Evolutionary conservation across 2,329 filamentous ascomycete genomes (phyloP).

Genomic region (Plenodomus tracheiphilus): DNA sequence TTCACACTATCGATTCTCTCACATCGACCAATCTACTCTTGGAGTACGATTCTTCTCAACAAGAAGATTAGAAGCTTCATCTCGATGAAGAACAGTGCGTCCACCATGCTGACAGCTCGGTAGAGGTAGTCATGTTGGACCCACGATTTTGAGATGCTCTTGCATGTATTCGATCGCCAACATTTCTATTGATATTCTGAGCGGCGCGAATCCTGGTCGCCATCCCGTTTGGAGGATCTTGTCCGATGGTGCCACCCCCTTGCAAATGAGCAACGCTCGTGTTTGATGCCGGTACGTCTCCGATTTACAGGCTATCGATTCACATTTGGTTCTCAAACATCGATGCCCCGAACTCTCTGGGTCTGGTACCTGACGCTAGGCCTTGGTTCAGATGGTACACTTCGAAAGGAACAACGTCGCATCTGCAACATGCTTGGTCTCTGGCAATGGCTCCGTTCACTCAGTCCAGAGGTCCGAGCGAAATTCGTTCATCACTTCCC

Average conservation of each 20-base stretch:
- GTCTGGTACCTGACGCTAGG: neutral
- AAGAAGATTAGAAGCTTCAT: constrained; percentile 6
- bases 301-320: neutral
- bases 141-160: neutral
- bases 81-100: constrained; percentile 10
- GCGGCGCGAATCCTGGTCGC: constrained; percentile 10
- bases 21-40: neutral
- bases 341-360: neutral
- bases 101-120: constrained; percentile 4
- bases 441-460: neutral
- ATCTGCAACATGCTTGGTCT: neutral
- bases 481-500: neutral
- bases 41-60: constrained; percentile 1
- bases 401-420: neutral
- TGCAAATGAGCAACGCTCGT: constrained; percentile 4
- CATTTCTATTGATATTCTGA: constrained; percentile 5
- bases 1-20: constrained; percentile 13
- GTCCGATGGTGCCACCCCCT: constrained; percentile 1
- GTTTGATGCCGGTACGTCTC: constrained; percentile 3
- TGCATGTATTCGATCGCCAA: constrained; percentile 5
- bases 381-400: neutral
- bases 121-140: neutral
- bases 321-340: neutral
- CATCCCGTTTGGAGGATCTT: constrained; percentile 5
- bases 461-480: neutral